These are phyloP conservation scores for Cyclostephanos tholiformis DNA, from an alignment of 108 stramenopile species.

Conservation along the genomic window DNA sequence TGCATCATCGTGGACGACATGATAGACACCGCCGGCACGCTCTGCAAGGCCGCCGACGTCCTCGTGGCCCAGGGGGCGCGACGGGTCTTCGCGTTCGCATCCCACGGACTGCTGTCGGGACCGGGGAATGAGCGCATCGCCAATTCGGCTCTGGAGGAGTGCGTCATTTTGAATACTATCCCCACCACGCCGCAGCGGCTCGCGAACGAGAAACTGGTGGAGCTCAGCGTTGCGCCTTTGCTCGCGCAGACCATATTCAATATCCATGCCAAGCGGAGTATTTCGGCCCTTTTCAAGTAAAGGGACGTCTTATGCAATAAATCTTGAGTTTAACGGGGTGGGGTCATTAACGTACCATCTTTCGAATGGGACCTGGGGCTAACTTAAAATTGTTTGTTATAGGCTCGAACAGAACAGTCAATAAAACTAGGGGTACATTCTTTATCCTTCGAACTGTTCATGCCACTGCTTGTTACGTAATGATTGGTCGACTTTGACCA, in stretches of 20 bases:
- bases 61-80: slow-evolving; percentile 93
- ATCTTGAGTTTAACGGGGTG: neutral
- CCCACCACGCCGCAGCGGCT: slow-evolving; percentile 85
- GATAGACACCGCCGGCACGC: slow-evolving; percentile 99
- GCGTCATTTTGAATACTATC: slow-evolving; percentile 92
- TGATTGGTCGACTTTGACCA: neutral
- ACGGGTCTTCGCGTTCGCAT: slow-evolving; percentile 99
- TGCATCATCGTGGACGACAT: slow-evolving; percentile 99
- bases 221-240: slow-evolving; percentile 96
- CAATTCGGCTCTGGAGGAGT: slow-evolving; percentile 93
- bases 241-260: slow-evolving; percentile 98
- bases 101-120: slow-evolving; percentile 97
- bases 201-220: slow-evolving; percentile 90
- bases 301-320: neutral
- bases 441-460: neutral
- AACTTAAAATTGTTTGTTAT: neutral
- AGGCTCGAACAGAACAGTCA: neutral
- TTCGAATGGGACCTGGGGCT: neutral
- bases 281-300: slow-evolving; percentile 99
- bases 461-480: neutral
- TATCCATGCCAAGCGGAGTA: slow-evolving; percentile 98
- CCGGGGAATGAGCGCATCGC: slow-evolving; percentile 96
- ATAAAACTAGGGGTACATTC: neutral
- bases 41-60: slow-evolving; percentile 98
- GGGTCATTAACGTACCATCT: neutral